Conservation (phyloP, 768 basidiomycete species). For the Lactarius hengduanensis region DNA sequence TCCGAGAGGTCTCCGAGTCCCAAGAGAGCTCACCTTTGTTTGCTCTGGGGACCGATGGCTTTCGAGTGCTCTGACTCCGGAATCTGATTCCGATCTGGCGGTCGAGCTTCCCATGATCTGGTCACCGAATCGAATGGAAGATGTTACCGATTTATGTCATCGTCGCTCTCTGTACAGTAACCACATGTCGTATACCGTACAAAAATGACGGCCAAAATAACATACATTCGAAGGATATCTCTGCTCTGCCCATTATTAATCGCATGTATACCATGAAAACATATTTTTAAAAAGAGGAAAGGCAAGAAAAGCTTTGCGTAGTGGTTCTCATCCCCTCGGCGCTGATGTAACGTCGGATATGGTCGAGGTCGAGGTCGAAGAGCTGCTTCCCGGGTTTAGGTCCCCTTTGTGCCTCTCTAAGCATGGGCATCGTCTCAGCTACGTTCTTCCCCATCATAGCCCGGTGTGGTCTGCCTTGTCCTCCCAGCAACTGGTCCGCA, state of each 20-base stretch:
- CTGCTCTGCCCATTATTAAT: background rate
- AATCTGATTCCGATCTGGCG: background rate
- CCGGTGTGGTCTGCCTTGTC: background rate
- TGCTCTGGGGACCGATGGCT: no score
- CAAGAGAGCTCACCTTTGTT: no score
- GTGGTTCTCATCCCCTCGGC: background rate
- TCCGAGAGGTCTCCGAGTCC: no score
- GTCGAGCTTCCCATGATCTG: background rate
- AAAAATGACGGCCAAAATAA: background rate
- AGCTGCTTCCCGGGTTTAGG: background rate
- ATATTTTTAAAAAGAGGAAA: background rate
- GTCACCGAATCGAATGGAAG: background rate
- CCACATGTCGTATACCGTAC: background rate
- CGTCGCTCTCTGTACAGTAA: background rate
- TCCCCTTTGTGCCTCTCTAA: conserved; percentile 7
- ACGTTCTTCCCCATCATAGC: conserved; percentile 12
- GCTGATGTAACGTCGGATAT: background rate
- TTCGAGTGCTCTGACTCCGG: background rate
- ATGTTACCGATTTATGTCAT: no score
- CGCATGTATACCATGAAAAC: background rate
- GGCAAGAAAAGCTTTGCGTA: background rate
- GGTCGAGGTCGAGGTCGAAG: background rate
- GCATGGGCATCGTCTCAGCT: conserved; percentile 10
- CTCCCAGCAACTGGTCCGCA: background rate
- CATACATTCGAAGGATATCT: background rate